These are phyloP conservation scores for Dalechampia spathulata DNA, from an alignment of 441 rosid genomes.

Conservation along the genomic window DNA sequence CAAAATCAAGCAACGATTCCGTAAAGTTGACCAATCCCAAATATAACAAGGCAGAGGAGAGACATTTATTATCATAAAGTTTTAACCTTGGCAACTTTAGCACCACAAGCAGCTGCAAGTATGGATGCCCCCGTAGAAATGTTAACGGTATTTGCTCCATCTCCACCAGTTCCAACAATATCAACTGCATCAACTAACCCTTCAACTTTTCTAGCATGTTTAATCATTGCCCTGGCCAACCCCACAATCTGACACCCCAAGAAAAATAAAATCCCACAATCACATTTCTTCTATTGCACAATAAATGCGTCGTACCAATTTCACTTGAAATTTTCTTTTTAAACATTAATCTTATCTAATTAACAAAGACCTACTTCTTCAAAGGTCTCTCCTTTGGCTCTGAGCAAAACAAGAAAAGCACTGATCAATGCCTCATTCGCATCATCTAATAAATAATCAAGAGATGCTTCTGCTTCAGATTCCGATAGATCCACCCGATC, in stretches of 20 bases:
- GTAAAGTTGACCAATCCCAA: neutral
- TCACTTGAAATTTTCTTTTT: neutral
- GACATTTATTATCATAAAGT: neutral
- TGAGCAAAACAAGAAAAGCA: constrained; percentile 78
- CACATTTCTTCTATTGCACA: too few species aligned
- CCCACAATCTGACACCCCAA: constrained; percentile 63
- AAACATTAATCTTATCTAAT: too few species aligned
- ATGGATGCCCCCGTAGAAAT: constrained; percentile 92
- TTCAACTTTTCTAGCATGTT: constrained; percentile 65
- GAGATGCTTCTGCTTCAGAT: constrained; percentile 68
- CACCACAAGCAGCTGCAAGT: constrained; percentile 93
- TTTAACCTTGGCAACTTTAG: constrained; percentile 83
- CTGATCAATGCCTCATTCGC: constrained; percentile 61
- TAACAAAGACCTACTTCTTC: constrained; percentile 73
- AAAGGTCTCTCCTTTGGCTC: constrained; percentile 94
- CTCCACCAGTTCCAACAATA: constrained; percentile 94
- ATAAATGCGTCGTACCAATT: too few species aligned
- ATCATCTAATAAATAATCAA: constrained; percentile 50
- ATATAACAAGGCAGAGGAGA: neutral
- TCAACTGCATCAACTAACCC: constrained; percentile 71
- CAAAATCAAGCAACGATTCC: constrained; percentile 4
- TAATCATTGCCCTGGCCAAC: constrained; percentile 81
- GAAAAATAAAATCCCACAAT: too few species aligned
- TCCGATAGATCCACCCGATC: constrained; percentile 63
- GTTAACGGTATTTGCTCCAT: constrained; percentile 92